Evolutionary conservation across 2,329 filamentous ascomycete species (phyloP).

Genomic region (Mollisia scopiformis): DNA sequence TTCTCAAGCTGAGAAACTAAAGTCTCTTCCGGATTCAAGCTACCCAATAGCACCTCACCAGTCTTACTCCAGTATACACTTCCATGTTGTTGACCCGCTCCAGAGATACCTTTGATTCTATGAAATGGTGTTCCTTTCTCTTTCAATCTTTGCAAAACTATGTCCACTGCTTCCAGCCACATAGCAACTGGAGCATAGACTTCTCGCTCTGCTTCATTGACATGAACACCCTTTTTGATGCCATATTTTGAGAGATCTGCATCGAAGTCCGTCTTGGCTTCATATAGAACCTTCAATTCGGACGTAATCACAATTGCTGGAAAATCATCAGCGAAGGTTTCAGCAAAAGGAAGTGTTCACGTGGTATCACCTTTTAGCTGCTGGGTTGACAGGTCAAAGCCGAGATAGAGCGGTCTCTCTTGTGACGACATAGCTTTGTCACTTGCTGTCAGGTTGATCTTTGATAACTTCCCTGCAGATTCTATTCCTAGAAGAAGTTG

Average conservation of each 20-base stretch:
- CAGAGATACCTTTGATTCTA: constrained; percentile 80
- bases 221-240: constrained; percentile 85
- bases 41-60: constrained; percentile 66
- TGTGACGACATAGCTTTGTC: constrained; percentile 39
- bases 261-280: constrained; percentile 96
- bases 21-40: constrained; percentile 60
- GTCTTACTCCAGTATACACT: constrained; percentile 88
- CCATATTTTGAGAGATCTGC: constrained; percentile 78
- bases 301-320: constrained; percentile 82
- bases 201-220: constrained; percentile 80
- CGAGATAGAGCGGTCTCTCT: constrained; percentile 73
- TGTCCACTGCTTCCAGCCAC: constrained; percentile 92
- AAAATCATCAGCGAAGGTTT: constrained; percentile 21
- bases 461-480: neutral
- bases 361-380: constrained; percentile 78
- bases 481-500: neutral
- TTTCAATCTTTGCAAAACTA: constrained; percentile 75
- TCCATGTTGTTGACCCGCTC: constrained; percentile 95
- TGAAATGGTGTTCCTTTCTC: constrained; percentile 72
- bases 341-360: constrained; percentile 8
- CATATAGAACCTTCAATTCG: constrained; percentile 76
- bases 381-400: constrained; percentile 95
- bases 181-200: constrained; percentile 91
- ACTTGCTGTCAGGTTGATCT: neutral
- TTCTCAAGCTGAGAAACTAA: constrained; percentile 72